Base-by-base conservation (phyloP, 345 rosid genomes). In the Gossypium herbaceum region DNA sequence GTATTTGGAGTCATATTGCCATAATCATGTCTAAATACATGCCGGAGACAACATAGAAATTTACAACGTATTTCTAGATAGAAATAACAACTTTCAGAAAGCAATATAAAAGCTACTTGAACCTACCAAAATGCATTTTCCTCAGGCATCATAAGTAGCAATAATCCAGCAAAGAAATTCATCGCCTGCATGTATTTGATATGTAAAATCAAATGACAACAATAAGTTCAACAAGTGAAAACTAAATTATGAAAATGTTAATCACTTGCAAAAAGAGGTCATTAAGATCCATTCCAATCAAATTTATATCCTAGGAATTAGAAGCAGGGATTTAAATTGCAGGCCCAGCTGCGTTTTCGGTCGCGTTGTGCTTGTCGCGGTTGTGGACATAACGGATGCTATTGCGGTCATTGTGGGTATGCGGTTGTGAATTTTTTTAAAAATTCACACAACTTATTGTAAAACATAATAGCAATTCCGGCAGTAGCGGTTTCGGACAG, bases 91-190 rank as follows among this genome's bases (percentile, higher is more conserved):
- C 8, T 59, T 39, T 45, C 24, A 27, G 58, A 66, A 59, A 22
- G 59, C 48, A 29, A 29, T 43, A 7, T 44, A 22, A 22, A 44
- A 75, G 71, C 78, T 75, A 77, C 80, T 61, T 58, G 72, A 81
- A 87, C 86, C 68, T 92, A 95, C 99, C 99, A 95, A 85, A 95
- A 95, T 61, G 99, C 99, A 84, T 95, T 91, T 82, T 95, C 99
- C 81, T 95, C 99, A 7, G 99, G 98, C 98, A 95, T 95, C 86
- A 95, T 75, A 60, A 95, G 96, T 81, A 95, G 91, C 82, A 95
- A 87, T 64, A 92, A 62, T 43, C 99, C 99, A 82, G 98, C 99
- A 83, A 95, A 91, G 85, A 90, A 95, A 82, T 95, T 95, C 99
- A 95, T 95, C 72, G 93, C 99, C 99, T 94, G 93, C 89, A 87